Evolutionary conservation across 2,329 filamentous ascomycete species (phyloP).

Genomic region (Colletotrichum trifolii): DNA sequence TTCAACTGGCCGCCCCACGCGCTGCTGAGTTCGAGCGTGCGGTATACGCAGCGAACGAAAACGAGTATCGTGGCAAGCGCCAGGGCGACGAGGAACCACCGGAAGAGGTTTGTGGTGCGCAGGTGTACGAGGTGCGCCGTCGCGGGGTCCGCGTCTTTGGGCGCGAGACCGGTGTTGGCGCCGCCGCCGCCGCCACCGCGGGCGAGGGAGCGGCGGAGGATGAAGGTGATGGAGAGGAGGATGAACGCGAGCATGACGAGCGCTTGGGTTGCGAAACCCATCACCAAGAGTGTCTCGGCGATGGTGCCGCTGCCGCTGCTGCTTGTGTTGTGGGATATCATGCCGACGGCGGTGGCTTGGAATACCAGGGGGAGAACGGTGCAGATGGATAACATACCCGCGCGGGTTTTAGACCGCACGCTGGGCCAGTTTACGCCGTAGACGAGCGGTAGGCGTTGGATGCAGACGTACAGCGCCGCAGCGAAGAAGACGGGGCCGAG

Average conservation of each 20-base stretch:
- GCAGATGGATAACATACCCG: neutral
- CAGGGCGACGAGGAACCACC: constrained; percentile 65
- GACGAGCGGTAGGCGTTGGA: constrained; percentile 60
- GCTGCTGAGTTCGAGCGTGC: constrained; percentile 72
- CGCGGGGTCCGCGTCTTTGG: constrained; percentile 51
- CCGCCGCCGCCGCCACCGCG: constrained; percentile 40
- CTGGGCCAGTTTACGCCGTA: constrained; percentile 62
- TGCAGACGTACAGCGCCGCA: constrained; percentile 72
- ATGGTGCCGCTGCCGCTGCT: too few species aligned
- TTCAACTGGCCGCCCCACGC: constrained; percentile 73
- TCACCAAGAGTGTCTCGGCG: too few species aligned
- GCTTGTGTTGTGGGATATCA: too few species aligned
- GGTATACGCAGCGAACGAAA: constrained; percentile 72
- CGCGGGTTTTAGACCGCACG: constrained; percentile 58
- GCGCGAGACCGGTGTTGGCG: constrained; percentile 41
- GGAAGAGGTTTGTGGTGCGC: constrained; percentile 54
- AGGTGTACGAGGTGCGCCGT: constrained; percentile 47
- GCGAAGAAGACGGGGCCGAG: constrained; percentile 74
- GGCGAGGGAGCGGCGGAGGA: constrained; percentile 50
- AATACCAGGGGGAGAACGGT: constrained; percentile 66
- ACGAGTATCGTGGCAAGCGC: constrained; percentile 70
- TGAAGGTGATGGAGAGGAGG: constrained; percentile 60
- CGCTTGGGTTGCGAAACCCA: constrained; percentile 56
- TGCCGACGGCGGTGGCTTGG: constrained; percentile 68
- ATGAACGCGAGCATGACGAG: constrained; percentile 67